Percentiles rank a stretch among this genome's conserved stretches.
Conservation (phyloP, 1,284 basidiomycete species). For the Cryptococcus deneoformans region DNA sequence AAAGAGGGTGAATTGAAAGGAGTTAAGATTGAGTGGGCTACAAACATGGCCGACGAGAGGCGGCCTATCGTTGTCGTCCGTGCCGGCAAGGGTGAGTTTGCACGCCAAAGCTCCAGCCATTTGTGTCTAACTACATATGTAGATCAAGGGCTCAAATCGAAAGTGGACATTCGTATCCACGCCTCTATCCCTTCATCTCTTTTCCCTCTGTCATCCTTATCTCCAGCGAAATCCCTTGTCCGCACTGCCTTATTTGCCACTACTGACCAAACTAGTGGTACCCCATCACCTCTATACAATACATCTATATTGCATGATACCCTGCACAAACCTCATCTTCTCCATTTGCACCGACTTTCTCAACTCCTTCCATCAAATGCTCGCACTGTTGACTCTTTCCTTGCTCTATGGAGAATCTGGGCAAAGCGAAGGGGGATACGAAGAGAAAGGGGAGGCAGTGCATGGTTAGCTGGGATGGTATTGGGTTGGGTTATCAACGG, state of each 20-base stretch:
- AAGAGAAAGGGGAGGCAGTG: slow-evolving; percentile 58
- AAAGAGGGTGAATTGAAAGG: slow-evolving; percentile 64
- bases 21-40: slow-evolving; percentile 60
- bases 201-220: slow-evolving; percentile 65
- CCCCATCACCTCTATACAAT: slow-evolving; percentile 76
- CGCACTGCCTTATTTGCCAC: slow-evolving; percentile 35
- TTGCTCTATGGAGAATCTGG: slow-evolving; percentile 83
- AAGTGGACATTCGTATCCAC: slow-evolving; percentile 69
- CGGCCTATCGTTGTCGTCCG: slow-evolving; percentile 24
- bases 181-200: slow-evolving; percentile 61
- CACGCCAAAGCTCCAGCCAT: neutral
- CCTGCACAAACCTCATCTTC: slow-evolving; percentile 64
- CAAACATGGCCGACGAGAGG: slow-evolving; percentile 57
- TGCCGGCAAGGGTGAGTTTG: slow-evolving; percentile 18
- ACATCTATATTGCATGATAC: slow-evolving; percentile 65
- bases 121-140: neutral
- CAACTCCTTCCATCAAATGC: slow-evolving; percentile 62
- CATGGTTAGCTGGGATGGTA: slow-evolving; percentile 67
- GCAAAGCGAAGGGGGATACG: slow-evolving; percentile 78
- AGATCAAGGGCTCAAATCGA: slow-evolving; percentile 62
- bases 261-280: slow-evolving; percentile 9
- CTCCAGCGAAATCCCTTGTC: slow-evolving; percentile 71
- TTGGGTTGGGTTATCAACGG: slow-evolving; percentile 70
- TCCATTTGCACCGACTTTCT: slow-evolving; percentile 65
- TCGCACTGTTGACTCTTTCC: slow-evolving; percentile 58